Base-by-base conservation (phyloP, 108 stramenopile species). In the Nannochloropsis salina region DNA sequence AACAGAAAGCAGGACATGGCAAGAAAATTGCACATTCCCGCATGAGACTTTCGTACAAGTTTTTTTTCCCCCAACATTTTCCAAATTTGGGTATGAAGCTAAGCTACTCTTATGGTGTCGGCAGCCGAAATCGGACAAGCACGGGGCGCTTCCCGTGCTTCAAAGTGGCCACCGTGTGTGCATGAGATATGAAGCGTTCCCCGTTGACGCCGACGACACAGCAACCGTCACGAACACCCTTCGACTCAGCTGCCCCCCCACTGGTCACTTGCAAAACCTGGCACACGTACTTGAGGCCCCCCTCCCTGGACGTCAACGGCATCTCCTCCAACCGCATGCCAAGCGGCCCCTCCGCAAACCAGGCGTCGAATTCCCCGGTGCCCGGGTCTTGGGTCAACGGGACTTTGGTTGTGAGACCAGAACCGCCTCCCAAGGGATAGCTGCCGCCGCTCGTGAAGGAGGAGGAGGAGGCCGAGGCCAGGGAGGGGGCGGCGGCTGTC, bases 121-220 rank as follows among this genome's bases (percentile, higher is more conserved):
- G 18, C 21, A 22, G 41, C 20, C 89, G 85, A 44, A 91, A 89
- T 5, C 91, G 90, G 2, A 90, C 85, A 18, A 10, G 22, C 31
- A 90, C 47, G 15, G 91, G 91, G 8, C 91, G 74, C 41, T 42
- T 40, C 15, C 83, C 90, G 44, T 90, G 82, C 86, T 88, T 89
- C 42, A 91, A 86, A 9, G 91, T 90, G 22, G 90, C 90, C n/a
- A 90, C 89, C 42, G 89, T 79, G 82, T 92, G 91, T 9, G 90
- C 89, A 82, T 92, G 91, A 11, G 87, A 89, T 41, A 92, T 22
- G 85, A 89, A 92, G 43, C 51, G 43, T 79, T 89, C 90, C 8
- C 87, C 86, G 80, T 91, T 91, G 80, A 92, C 45, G 61, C 91
- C 91, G 18, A 89, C 43, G 3, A 92, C 45, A 31, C 80, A 61